Evolutionary conservation across 2,329 filamentous ascomycete species (phyloP).

Genomic region (Arthroderma sp.): DNA sequence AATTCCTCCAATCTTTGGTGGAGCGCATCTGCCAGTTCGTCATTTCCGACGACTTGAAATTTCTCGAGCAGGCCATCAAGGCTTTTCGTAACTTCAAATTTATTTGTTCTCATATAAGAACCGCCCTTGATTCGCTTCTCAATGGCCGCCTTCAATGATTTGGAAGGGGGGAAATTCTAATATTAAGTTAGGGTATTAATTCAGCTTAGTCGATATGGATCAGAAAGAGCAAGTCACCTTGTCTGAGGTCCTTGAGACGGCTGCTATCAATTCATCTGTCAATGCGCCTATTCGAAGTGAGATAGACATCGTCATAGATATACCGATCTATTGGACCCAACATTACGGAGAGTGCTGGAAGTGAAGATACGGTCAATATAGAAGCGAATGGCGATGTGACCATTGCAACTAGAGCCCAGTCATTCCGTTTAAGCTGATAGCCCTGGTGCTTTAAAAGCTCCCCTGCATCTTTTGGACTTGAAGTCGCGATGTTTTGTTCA

Average conservation of each 20-base stretch:
- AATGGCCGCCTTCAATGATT: constrained; percentile 22
- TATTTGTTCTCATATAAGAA: constrained; percentile 55
- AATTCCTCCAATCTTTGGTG: constrained; percentile 49
- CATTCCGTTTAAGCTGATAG: neutral
- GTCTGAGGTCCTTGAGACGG: constrained; percentile 45
- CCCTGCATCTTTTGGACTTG: neutral
- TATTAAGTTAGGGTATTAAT: constrained; percentile 3
- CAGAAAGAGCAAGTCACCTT: constrained; percentile 32
- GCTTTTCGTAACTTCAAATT: constrained; percentile 56
- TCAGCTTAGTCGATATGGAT: neutral
- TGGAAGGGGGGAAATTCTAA: constrained; percentile 23
- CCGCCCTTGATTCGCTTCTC: constrained; percentile 27
- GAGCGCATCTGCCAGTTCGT: constrained; percentile 63
- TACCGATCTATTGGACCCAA: neutral
- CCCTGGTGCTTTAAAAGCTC: neutral
- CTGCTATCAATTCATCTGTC: constrained; percentile 58
- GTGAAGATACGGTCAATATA: neutral
- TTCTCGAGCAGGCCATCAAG: constrained; percentile 72
- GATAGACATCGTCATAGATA: constrained; percentile 50
- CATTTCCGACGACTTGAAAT: constrained; percentile 66
- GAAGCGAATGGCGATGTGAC: neutral
- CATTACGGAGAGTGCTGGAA: neutral
- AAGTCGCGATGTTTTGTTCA: neutral
- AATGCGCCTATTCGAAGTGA: constrained; percentile 52
- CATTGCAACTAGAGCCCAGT: neutral